phyloP scores from a whole-genome alignment of 1,139 yeast species.

The Kurtzmaniella natalensis region DNA sequence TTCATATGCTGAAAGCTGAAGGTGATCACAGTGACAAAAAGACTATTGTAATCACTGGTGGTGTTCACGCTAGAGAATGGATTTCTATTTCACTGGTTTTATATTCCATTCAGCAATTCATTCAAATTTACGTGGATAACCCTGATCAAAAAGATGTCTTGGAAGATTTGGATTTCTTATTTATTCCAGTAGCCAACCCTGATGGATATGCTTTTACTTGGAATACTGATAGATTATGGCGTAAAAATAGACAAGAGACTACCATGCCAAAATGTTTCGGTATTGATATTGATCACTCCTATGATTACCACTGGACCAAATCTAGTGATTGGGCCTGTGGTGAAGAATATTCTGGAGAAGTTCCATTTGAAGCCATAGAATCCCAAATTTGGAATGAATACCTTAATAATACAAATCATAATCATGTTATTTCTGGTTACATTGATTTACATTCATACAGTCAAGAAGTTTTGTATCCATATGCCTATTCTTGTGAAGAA shows the following conservation, averaged over 20 bases:
- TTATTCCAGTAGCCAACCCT: conserved; percentile 82
- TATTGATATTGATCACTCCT: conserved; percentile 83
- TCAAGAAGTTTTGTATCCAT: conserved; percentile 78
- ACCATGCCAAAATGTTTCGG: conserved; percentile 67
- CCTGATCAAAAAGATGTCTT: conserved; percentile 36
- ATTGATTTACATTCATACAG: conserved; percentile 83
- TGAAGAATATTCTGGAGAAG: conserved; percentile 76
- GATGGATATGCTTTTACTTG: conserved; percentile 88
- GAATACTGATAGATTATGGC: conserved; percentile 78
- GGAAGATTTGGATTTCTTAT: conserved; percentile 56
- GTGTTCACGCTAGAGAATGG: conserved; percentile 92
- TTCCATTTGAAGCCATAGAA: conserved; percentile 74
- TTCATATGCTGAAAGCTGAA: conserved; percentile 51
- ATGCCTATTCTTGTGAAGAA: conserved; percentile 71
- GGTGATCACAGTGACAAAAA: conserved; percentile 47
- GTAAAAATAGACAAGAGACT: conserved; percentile 82
- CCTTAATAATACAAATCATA: conserved; percentile 53
- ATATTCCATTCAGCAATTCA: conserved; percentile 53
- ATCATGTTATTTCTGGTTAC: conserved; percentile 67
- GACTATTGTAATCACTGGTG: conserved; percentile 77
- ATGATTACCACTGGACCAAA: conserved; percentile 67
- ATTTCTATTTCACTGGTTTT: conserved; percentile 68
- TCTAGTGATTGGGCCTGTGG: conserved; percentile 72
- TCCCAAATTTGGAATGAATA: conserved; percentile 60
- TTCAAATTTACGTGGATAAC: conserved; percentile 45